Base-by-base conservation (phyloP, 1,284 basidiomycete genomes). In the Ustilago bromivora region DNA sequence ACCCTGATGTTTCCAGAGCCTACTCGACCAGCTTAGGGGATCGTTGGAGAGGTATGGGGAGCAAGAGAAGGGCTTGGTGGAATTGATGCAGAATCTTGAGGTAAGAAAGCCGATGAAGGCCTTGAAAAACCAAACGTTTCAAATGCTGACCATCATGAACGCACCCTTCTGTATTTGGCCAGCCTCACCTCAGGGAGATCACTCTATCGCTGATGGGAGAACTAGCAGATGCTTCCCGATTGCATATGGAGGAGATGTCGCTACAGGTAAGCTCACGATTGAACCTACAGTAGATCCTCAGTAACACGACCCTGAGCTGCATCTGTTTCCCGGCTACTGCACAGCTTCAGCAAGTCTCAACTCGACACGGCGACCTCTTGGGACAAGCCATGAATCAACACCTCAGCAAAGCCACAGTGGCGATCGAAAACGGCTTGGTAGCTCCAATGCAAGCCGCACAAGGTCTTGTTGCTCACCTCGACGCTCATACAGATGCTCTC, bases 251-350 rank as follows among this genome's bases (percentile, higher is more conserved):
- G 12, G 32, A 52, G 43, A n/a, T 63, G 4, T 43, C 57, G 4
- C 31, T 19, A 7, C 61, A 69, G 57, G 66, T 68, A 51, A 68
- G 66, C 51, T 31, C 43, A 19, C 43, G 19, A 41, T 2, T 32
- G 10, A 23, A 11, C 8, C 19, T 19, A 19, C 23, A 11, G 5
- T n/a, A 36, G 9, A 2, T 28, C 1, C 5, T 28, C 15, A 47
- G 41, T 1, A 32, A 28, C 23, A 28, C 23, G 23, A 28, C 23
- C 23, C 40, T 40, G n/a, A 46, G 5, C 43, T 19, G n/a, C n/a
- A 43, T 15, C 40, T 17, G 15, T 15, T 17, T 17, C n/a, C 10
- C 7, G 6, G 15, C 15, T 7, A 13, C 32, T 13, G 9, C 43
- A 31, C 49, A 51, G 51, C 67, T 69, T 6, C 49, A 51, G 31